Evolutionary conservation across 1,139 yeast species (phyloP), one percentile per base, ranked within the genome.

Genomic region (Saccharomyces hybrid): DNA sequence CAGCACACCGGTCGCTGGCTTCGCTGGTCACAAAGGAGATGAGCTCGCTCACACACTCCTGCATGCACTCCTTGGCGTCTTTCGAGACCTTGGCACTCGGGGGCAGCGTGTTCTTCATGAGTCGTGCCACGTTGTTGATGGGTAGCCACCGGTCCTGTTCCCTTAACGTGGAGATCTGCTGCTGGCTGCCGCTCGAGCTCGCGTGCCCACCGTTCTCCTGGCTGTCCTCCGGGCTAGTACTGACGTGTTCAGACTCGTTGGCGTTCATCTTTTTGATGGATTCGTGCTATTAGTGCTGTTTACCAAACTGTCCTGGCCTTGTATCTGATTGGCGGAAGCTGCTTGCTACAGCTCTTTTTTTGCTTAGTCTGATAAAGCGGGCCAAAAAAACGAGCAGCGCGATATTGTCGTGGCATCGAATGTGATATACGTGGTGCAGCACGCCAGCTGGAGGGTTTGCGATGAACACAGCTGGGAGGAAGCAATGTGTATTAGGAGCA

Each of bases 11-110:
- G 63, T 88, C 95, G 51, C 89, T 83, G 2, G 95, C 79, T 69
- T 89, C 96, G 62, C 93, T 84, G 3, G 96, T 88, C 48, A 89
- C 83, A 71, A 89, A 89, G 4, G 95, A 86, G 29, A 89, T 88
- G 69, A 88, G 88, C 71, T 89, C 99, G 50, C 93, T 83, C 1
- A 93, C 98, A 73, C 99, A 93, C 69, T 93, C 99, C 72, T 93
- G 99, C 81, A 93, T 88, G 64, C 98, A 91, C 67, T 90, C 97
- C 69, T 93, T 93, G 41, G 98, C 96, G 66, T 91, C 99, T 66
- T 90, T 91, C 9, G 97, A 87, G 0, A 93, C 90, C 67, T 93
- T 93, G 2, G 97, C 98, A 8, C 90, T 85, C 14, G 80, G 75
- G 1, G 99, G 99, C 34, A 93, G 73, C 0, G 98, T 91, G 60